Conservation (phyloP, 108 stramenopile genomes). For the Cyclotella sp. region DNA sequence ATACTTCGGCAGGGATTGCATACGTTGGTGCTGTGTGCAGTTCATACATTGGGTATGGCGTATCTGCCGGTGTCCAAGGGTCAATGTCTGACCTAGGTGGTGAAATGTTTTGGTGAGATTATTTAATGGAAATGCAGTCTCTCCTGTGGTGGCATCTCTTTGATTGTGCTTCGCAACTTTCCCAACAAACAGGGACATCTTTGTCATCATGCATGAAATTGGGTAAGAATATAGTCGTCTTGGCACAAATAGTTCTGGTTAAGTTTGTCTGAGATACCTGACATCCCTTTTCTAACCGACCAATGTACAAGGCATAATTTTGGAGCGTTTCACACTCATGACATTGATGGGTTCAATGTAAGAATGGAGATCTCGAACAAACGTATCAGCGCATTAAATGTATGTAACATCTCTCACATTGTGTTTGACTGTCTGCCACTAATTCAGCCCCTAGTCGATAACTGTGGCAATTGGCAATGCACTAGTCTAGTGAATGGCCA, state of each 20-base stretch:
- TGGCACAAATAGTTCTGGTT: too few species aligned
- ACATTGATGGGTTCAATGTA: not conserved
- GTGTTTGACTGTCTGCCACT: not conserved
- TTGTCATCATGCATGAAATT: too few species aligned
- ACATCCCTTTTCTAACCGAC: too few species aligned
- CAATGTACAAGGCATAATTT: not conserved
- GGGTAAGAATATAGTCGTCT: too few species aligned
- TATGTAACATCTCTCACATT: not conserved
- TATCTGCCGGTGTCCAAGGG: not conserved
- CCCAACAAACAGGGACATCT: too few species aligned
- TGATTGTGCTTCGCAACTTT: too few species aligned
- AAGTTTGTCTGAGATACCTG: too few species aligned
- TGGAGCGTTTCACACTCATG: not conserved
- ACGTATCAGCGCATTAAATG: not conserved
- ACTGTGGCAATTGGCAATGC: not conserved
- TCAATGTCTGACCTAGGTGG: not conserved
- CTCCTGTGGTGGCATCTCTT: too few species aligned
- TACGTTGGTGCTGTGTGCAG: not conserved
- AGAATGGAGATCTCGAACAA: not conserved
- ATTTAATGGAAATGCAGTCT: too few species aligned
- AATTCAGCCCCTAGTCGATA: not conserved
- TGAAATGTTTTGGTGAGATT: slow-evolving; percentile 1
- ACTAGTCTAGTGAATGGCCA: not conserved
- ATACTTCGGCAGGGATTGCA: not conserved
- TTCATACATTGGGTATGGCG: not conserved